A percentile compares a stretch with the other conserved stretches of the same genome.
These are phyloP conservation scores for Mycena rebaudengoi DNA, from an alignment of 768 basidiomycete species.

Conservation along the genomic window DNA sequence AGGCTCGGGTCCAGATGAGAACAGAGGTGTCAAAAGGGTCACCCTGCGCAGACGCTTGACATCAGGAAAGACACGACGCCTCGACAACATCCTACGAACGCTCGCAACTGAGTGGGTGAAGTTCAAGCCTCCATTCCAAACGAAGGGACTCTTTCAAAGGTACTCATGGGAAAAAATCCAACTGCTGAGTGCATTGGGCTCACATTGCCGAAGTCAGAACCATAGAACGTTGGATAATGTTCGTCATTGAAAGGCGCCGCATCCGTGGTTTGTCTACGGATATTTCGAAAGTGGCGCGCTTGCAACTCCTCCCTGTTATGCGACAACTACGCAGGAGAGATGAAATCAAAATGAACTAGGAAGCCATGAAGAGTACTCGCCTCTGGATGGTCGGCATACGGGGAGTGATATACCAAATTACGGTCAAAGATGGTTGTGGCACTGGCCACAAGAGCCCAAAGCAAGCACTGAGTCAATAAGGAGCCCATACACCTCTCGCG, in stretches of 20 bases:
- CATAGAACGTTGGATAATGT: conserved; percentile 60
- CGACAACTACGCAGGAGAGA: conserved; percentile 40
- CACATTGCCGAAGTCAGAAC: conserved; percentile 58
- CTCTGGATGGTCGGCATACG: conserved; percentile 45
- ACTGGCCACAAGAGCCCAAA: conserved; percentile 20
- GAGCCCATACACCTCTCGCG: background rate
- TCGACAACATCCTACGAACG: conserved; percentile 42
- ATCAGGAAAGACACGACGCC: background rate
- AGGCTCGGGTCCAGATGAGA: conserved; percentile 65
- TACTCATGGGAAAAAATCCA: background rate
- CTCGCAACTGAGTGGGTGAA: conserved; percentile 64
- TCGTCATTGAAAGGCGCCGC: conserved; percentile 52
- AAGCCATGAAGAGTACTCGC: conserved; percentile 25
- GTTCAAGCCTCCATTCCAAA: conserved; percentile 60
- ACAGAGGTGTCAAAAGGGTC: conserved; percentile 64
- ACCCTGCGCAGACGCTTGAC: conserved; percentile 44
- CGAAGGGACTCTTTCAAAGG: conserved; percentile 46
- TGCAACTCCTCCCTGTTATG: conserved; percentile 47
- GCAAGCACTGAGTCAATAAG: conserved; percentile 20
- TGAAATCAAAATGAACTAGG: background rate
- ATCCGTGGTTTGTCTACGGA: conserved; percentile 45
- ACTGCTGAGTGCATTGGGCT: conserved; percentile 16
- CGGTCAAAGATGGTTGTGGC: conserved; percentile 40
- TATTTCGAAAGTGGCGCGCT: conserved; percentile 43
- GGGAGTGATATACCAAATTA: conserved; percentile 52